Base-by-base conservation (phyloP, 768 basidiomycete species). In the Psilocybe cyanescens region DNA sequence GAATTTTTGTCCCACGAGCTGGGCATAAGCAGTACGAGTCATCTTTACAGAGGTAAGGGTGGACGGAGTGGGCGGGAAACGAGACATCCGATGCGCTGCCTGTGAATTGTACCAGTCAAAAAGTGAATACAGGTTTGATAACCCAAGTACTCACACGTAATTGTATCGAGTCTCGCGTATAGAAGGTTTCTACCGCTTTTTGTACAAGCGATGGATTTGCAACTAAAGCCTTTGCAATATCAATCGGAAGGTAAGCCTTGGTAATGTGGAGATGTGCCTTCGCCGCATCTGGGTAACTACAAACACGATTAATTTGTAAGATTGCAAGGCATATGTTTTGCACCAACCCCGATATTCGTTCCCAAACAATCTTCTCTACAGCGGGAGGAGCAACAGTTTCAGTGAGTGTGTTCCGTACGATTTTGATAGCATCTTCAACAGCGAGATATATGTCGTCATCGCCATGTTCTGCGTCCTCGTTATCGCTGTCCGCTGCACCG, bases 21-120 rank as follows among this genome's bases (percentile, higher is more conserved):
- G 97, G 6, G 97, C 97, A 73, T 97, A 99, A 1, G 95, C 92
- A 0, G 94, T 91, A 55, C 95, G 84, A 2, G 97, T 97, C 84
- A 97, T 83, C 59, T 76, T 85, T 11, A 97, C 83, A 0, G 85
- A 81, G 2, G 82, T 79, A 14, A 92, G 79, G 5, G 87, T 76
- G 4, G 80, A 79, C 3, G 90, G 80, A 24, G 82, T 76, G 12
- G 97, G 95, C 4, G 94, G 86, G 72, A 99, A 99, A 55, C 93
- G 87, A 3, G 89, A 74, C 96, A 98, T 97, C 62, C 88, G 86
- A 71, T 96, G 90, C 9, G 91, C 94, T 41, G 89, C 84, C 95
- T 97, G 65, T n/a, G 28, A 57, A 33, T 54, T 14, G 24, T 51
- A 14, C 33, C 33, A 49, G 53, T 57, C 19, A 57, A 52, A n/a